Base-by-base conservation (phyloP, 1,284 basidiomycete genomes). In the Leccinum subfulvum region DNA sequence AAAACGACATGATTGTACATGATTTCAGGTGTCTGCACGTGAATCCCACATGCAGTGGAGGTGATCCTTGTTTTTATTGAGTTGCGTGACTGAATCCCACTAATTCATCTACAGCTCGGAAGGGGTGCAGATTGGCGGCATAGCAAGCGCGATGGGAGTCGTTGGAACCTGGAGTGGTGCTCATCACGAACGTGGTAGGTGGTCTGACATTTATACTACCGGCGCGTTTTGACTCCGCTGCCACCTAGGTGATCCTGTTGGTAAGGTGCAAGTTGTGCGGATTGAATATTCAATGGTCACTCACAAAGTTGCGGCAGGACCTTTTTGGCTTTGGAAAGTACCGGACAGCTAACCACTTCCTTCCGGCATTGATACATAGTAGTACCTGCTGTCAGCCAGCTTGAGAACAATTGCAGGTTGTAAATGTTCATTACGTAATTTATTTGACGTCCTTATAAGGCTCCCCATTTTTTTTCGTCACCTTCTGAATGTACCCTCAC, bases 81-180 rank as follows among this genome's bases (percentile, higher is more conserved):
- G 55, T 16, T 59, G 26, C 14, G 56, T 53, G 47, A n/a, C 44
- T 56, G 21, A 58, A 58, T 57, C 23, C 65, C 51, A 58, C 80
- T 77, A 58, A 9, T 37, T 44, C 33, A 28, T 35, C 18, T 56
- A 56, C 58, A 78, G 82, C 59, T 89, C 86, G 30, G 84, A 85
- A 72, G 88, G 85, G 21, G 78, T 87, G 3, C 88, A 90, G 69
- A 71, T 90, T 18, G 88, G 88, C 10, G 80, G 80, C 33, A 76
- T 85, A 18, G 84, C 81, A 35, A 88, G 87, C 71, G 84, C 84
- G 5, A 81, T 81, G 57, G 89, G 88, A 3, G 76, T 90, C 16
- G 79, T 85, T 26, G 88, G 89, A 4, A 79, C 82, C 10, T 91
- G 88, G 88, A 84, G 84, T 3, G 85, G 86, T 4, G 82, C 80